These are phyloP conservation scores for Calonectria fujianensis DNA, from an alignment of 2,329 filamentous ascomycete species.

Conservation along the genomic window DNA sequence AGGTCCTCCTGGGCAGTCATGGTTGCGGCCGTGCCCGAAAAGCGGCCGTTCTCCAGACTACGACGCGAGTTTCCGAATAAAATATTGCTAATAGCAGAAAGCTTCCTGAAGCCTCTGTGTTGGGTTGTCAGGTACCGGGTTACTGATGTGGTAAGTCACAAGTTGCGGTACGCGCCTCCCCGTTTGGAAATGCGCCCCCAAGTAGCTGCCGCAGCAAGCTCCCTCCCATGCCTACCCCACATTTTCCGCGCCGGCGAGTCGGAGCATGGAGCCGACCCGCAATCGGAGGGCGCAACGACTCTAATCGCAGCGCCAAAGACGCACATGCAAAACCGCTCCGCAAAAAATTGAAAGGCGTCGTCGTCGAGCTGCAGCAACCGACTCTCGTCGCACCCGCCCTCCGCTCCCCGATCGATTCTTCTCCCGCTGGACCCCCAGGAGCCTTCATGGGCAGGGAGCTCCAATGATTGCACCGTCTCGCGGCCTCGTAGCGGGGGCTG, in stretches of 20 bases:
- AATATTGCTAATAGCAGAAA: not conserved
- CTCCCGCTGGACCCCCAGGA: not conserved
- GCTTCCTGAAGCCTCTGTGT: not conserved
- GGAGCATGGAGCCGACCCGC: conserved; percentile 48
- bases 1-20: conserved; percentile 77
- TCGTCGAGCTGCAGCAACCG: not conserved
- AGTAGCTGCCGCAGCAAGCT: conserved; percentile 11
- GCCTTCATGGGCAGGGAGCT: conserved; percentile 42
- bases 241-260: conserved; percentile 37
- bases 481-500: conserved; percentile 49
- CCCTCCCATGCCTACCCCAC: conserved; percentile 40
- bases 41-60: not conserved
- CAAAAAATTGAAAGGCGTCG: not conserved
- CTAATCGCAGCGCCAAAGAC: conserved; percentile 28
- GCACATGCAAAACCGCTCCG: conserved; percentile 39
- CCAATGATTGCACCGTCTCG: conserved; percentile 58
- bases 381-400: conserved; percentile 3
- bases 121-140: not conserved
- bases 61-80: not conserved
- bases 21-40: not conserved
- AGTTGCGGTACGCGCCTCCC: conserved; percentile 35
- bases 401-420: conserved; percentile 19
- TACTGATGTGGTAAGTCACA: conserved; percentile 47
- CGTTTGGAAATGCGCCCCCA: conserved; percentile 40
- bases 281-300: conserved; percentile 40